phyloP scores from a whole-genome alignment of 176 grass and related monocot genomes.

The Tillandsia leiboldiana region DNA sequence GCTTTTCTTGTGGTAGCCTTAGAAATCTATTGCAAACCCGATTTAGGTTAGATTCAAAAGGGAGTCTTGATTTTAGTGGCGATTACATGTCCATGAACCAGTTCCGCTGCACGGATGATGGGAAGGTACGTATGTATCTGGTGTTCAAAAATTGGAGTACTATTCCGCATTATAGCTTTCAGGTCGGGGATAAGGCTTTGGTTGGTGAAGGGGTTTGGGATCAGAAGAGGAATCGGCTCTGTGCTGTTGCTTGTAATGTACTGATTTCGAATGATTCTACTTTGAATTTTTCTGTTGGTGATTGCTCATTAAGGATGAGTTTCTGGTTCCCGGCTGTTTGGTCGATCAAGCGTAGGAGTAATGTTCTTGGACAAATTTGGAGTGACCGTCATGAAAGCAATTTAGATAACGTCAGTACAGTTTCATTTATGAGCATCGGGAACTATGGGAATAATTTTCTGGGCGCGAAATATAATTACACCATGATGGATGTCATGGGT shows the following conservation, averaged over 20 bases:
- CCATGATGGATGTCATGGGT: conserved; percentile 43
- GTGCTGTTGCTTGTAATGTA: conserved; percentile 53
- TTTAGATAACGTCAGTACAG: conserved; percentile 16
- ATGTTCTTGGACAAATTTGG: conserved; percentile 17
- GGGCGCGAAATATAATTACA: conserved; percentile 64
- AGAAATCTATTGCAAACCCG: conserved; percentile 21
- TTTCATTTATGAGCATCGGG: conserved; percentile 11
- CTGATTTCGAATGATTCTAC: conserved; percentile 17
- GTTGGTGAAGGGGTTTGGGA: conserved; percentile 83
- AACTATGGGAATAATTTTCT: conserved; percentile 27
- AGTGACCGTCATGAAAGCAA: conserved; percentile 15
- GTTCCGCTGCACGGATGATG: conserved; percentile 37
- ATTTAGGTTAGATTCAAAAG: conserved; percentile 23
- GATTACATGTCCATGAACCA: conserved; percentile 40
- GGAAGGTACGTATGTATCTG: conserved; percentile 40
- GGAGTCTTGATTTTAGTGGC: conserved; percentile 21
- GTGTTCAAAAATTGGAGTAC: conserved; percentile 43
- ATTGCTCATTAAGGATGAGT: conserved; percentile 58
- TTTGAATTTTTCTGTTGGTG: conserved; percentile 20
- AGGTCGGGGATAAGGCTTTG: conserved; percentile 30
- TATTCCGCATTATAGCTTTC: conserved; percentile 15
- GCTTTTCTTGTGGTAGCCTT: conserved; percentile 26
- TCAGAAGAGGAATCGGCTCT: conserved; percentile 26
- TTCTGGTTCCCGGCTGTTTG: conserved; percentile 68
- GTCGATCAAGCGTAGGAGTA: conserved; percentile 33